These are phyloP conservation scores for Suillus discolor DNA, from an alignment of 768 basidiomycete species.

Conservation along the genomic window DNA sequence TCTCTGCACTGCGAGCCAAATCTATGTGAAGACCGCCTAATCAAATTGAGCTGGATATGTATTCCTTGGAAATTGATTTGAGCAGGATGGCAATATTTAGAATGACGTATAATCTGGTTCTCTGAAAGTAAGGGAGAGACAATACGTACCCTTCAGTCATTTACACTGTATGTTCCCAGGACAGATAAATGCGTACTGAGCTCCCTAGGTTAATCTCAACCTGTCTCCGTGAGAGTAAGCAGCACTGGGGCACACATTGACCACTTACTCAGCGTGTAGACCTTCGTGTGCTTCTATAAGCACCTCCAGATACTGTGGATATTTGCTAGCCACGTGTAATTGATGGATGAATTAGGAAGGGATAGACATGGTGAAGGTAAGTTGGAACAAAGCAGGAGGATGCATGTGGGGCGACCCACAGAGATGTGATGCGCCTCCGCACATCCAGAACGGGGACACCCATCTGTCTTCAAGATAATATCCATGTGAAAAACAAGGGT, in stretches of 20 bases:
- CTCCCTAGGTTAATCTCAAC: constrained; percentile 18
- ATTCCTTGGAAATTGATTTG: background rate
- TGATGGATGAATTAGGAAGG: background rate
- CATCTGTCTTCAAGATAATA: constrained; percentile 64
- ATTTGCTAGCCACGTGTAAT: constrained; percentile 29
- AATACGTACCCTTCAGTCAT: background rate
- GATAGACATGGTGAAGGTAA: background rate
- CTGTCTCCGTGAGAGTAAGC: constrained; percentile 45
- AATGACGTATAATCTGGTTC: background rate
- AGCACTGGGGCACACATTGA: constrained; percentile 34
- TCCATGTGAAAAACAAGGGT: constrained; percentile 30
- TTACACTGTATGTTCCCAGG: constrained; percentile 10
- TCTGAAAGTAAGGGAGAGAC: background rate
- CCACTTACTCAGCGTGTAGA: constrained; percentile 46
- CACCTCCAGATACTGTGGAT: constrained; percentile 64
- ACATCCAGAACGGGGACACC: constrained; percentile 59
- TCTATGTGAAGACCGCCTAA: constrained; percentile 17
- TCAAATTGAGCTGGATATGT: constrained; percentile 2
- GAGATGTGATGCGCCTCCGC: constrained; percentile 37
- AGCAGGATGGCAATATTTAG: constrained; percentile 12
- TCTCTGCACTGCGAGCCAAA: constrained; percentile 26
- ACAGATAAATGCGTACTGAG: constrained; percentile 14
- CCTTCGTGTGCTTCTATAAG: constrained; percentile 46
- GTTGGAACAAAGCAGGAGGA: background rate
- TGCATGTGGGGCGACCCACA: background rate